Percentiles rank a stretch among this genome's conserved stretches.
Conservation (phyloP, 805 yeast species). For the Kazachstania africana region DNA sequence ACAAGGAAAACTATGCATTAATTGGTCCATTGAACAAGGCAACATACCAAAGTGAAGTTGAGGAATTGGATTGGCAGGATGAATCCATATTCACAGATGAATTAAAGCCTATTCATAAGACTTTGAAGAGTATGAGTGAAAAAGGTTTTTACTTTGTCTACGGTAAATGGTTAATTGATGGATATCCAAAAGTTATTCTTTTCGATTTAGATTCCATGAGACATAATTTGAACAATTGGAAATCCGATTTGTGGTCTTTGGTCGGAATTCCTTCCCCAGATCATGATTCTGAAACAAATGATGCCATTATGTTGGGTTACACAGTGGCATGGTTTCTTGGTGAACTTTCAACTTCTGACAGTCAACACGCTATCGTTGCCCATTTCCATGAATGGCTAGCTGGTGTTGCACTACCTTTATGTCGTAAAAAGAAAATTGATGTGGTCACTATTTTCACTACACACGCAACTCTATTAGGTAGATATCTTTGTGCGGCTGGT, state of each 20-base stretch:
- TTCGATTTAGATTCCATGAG: slow-evolving; percentile 76
- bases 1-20: slow-evolving; percentile 72
- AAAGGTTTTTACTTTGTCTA: slow-evolving; percentile 77
- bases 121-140: slow-evolving; percentile 66
- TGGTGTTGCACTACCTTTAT: slow-evolving; percentile 87
- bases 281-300: slow-evolving; percentile 78
- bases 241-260: slow-evolving; percentile 78
- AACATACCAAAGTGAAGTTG: slow-evolving; percentile 73
- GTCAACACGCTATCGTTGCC: slow-evolving; percentile 78
- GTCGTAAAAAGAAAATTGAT: slow-evolving; percentile 83
- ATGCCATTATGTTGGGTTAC: slow-evolving; percentile 87
- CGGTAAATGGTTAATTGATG: slow-evolving; percentile 96
- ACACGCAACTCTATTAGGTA: slow-evolving; percentile 90
- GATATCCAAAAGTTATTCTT: slow-evolving; percentile 86
- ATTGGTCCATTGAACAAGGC: slow-evolving; percentile 77
- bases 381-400: slow-evolving; percentile 99
- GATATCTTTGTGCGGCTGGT: slow-evolving; percentile 95
- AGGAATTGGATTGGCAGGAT: slow-evolving; percentile 50
- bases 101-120: slow-evolving; percentile 21
- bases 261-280: slow-evolving; percentile 93
- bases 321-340: slow-evolving; percentile 96
- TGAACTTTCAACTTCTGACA: slow-evolving; percentile 75
- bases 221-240: slow-evolving; percentile 78
- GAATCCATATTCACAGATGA: slow-evolving; percentile 26
- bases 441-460: slow-evolving; percentile 94